Conservation (phyloP, 495 filamentous ascomycete genomes). For the Lichina pygmaea region DNA sequence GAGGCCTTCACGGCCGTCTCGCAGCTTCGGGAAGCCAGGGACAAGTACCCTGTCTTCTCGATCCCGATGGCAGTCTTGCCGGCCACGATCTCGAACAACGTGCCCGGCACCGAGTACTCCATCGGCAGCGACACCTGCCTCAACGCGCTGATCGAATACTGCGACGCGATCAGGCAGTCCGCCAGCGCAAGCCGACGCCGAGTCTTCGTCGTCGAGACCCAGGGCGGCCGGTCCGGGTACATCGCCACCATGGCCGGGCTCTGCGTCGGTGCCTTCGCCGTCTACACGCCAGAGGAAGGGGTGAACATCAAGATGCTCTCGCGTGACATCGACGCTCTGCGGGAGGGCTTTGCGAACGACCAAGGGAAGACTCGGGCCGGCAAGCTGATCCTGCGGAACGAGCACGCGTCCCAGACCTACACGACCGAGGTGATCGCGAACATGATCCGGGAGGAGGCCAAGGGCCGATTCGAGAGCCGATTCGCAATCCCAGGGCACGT, state of each 20-base stretch:
- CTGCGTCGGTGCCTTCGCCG: conserved; percentile 71
- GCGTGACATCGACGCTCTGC: conserved; percentile 71
- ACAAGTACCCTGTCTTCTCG: conserved; percentile 55
- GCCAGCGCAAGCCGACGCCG: conserved; percentile 76
- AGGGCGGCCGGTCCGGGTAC: conserved; percentile 86
- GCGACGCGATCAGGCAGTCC: conserved; percentile 90
- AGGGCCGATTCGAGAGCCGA: conserved; percentile 78
- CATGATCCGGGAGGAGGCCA: conserved; percentile 84
- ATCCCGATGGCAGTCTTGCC: conserved; percentile 84
- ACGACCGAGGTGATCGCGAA: conserved; percentile 77
- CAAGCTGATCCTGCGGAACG: conserved; percentile 83
- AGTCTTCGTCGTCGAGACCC: conserved; percentile 94
- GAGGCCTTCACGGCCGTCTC: conserved; percentile 86
- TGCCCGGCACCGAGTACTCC: conserved; percentile 92
- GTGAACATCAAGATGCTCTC: conserved; percentile 84
- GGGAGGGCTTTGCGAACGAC: conserved; percentile 62
- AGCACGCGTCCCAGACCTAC: conserved; percentile 74
- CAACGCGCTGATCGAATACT: conserved; percentile 89
- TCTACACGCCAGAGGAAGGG: conserved; percentile 94
- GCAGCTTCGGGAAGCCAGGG: conserved; percentile 55
- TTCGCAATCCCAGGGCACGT: conserved; percentile 89
- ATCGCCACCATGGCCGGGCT: conserved; percentile 77
- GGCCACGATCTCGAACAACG: conserved; percentile 97
- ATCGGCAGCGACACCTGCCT: conserved; percentile 91
- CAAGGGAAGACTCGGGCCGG: conserved; percentile 75